Base-by-base conservation (phyloP, 257 asterid genomes). In the Plantago elongata region DNA sequence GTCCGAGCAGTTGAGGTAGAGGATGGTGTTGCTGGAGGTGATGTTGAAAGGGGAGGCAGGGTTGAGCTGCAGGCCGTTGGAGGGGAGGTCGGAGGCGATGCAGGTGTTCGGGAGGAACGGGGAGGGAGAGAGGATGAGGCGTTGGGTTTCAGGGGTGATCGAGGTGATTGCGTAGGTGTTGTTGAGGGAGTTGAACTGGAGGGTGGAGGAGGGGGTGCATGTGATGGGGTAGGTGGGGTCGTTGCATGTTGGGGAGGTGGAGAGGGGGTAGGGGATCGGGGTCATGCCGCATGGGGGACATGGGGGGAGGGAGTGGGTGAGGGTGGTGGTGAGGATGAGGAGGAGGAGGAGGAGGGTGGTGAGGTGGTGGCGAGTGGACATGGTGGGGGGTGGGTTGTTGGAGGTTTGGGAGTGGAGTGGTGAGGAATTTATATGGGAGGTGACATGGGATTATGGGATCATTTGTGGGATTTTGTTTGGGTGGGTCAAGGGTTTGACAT, bases 261-360 rank as follows among this genome's bases (percentile, higher is more conserved):
- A 80, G 12, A 90, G 88, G 4, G 98, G 98, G 76, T 88, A 90
- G 5, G 98, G 96, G 14, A 90, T 89, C 9, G 74, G 43, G 13
- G 83, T 77, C 67, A 75, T 9, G 51, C 96, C 96, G 76, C 98
- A 90, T 16, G 81, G 73, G 38, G 89, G 79, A 66, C 98, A 90
- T 45, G 72, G 71, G 0, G 72, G 82, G 63, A 72, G 73, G 72
- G 84, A 82, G 61, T 68, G 60, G 9, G 81, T 51, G 55, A 38
- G 16, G 2, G 55, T 46, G 68, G 75, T 30, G 63, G 54, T 51
- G 27, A 22, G 27, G n/a, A 75, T 22, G 48, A 68, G 77, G 72
- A 60, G 83, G 45, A 51, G 54, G 51, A 74, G 30, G 52, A 73
- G 62, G 75, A 75, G 56, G 29, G 17, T 50, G 62, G 57, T 40